Percentiles rank a stretch among this genome's conserved stretches.
Evolutionary conservation across 2,329 filamentous ascomycete species (phyloP).

Genomic region (Chaetomiaceae sp.): DNA sequence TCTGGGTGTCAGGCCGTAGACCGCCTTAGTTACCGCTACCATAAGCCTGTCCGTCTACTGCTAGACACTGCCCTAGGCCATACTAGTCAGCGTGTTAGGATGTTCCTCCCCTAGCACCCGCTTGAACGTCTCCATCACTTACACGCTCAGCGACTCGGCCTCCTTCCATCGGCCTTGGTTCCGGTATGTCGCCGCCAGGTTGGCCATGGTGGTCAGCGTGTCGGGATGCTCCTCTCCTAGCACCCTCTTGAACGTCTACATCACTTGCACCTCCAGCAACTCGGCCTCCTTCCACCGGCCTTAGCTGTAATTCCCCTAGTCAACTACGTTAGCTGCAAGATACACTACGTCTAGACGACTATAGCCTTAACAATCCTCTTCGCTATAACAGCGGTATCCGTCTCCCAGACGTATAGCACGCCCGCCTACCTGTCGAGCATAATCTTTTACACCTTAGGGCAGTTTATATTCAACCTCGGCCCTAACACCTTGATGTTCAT

Average conservation of each 20-base stretch:
- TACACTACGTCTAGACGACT: neutral
- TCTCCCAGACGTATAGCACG: neutral
- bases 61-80: no score
- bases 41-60: no score
- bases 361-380: neutral
- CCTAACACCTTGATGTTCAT: conserved; percentile 6
- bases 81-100: neutral
- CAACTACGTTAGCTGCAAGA: neutral
- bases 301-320: neutral
- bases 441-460: neutral
- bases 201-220: no score
- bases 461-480: conserved; percentile 5
- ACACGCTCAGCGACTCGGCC: neutral
- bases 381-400: neutral
- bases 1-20: no score
- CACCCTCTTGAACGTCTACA: no score
- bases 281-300: no score
- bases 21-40: no score
- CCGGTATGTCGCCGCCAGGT: neutral
- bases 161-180: neutral
- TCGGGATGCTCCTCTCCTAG: no score
- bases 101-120: neutral
- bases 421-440: neutral
- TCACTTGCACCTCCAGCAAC: no score
- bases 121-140: neutral